Evolutionary conservation across 352 stramenopile genomes (phyloP), one percentile per base, ranked within the genome.

Genomic region (Pythium biforme): DNA sequence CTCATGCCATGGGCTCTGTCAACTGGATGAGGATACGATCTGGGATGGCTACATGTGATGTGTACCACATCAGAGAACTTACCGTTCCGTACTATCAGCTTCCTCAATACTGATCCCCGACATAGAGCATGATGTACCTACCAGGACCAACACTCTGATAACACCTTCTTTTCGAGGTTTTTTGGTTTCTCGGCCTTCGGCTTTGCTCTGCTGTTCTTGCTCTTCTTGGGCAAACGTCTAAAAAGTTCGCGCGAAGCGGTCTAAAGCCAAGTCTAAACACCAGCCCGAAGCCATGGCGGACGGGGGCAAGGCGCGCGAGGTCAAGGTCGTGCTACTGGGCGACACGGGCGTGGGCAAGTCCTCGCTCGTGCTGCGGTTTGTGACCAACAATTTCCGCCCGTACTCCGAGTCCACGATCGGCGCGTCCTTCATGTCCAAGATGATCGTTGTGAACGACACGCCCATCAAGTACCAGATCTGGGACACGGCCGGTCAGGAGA

Each of bases 381-480:
- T 99, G 23, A 98, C 90, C 40, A 97, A 98, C 75, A 96, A 98
- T 75, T 99, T 99, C 77, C 89, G 91, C 29, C 91, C 96, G 49
- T 98, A 98, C 74, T 93, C 79, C 17, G 94, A 99, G 79, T 97
- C 93, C 27, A 99, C 97, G 17, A 99, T 99, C 68, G 96, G 97
- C 62, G 96, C 96, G 27, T 97, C 92, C 45, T 99, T 98, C 87
- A 97, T 99, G 90, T 92, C 76, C 59, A 98, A 99, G 81, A 97
- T 97, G 70, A 94, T 98, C 55, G 81, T 95, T 39, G 86, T 98
- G 40, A 93, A 97, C 59, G 88, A 94, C 68, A 84, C 85, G 47
- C 83, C 90, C 49, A 95, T 97, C 65, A 97, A 98, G 81, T 98
- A 98, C 72, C 93, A 99, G 77, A 99, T 99, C 72, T 99, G 96